Evolutionary conservation across 2,329 filamentous ascomycete genomes (phyloP), one percentile per base, ranked within the genome.

Genomic region (Coniochaeta sp.): DNA sequence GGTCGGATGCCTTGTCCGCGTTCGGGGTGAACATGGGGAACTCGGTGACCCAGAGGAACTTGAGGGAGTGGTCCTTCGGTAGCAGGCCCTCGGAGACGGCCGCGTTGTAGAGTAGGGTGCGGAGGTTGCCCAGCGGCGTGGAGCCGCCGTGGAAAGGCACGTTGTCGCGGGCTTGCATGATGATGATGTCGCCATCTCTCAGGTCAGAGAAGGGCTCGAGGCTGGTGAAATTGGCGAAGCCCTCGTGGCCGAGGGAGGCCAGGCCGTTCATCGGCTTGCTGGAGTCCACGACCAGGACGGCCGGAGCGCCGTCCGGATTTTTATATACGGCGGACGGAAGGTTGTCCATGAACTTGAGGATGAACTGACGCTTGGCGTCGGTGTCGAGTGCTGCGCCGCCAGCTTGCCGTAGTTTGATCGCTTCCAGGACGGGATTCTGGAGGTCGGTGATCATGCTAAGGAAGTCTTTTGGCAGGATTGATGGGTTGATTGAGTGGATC

Each of bases 1-100:
- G 89, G 26, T 56, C 54, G 10, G 30, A 4, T 55, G 89, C 76
- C 14, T 82, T 78, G 58, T 81, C 76, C 57, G 83, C 85, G 58
- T 82, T 82, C 0, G 88, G 90, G 1, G 91, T 92, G 76, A 99
- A 99, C 67, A 99, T 85, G 14, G 95, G 95, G 70, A 99, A 99
- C 62, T 93, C 86, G 0, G 83, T 89, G 14, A 99, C 83, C 95
- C 95, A 99, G 60, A 89, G 81, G 73, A 93, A 93, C 61, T 79
- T 79, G 75, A 84, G 92, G 60, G 69, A 79, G 68, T 62, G 64
- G 36, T 78, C 75, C 1, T 68, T 73, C 3, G 73, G 66, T 40
- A 91, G 76, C 34, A 89, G 76, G 0, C 78, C 81, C 28, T 82
- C 74, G n/a, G 84, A 80, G 0, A 93, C 82, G 2, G 90, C 89